These are phyloP conservation scores for Euphorbia peplus DNA, from an alignment of 345 rosid genomes.

Conservation along the genomic window DNA sequence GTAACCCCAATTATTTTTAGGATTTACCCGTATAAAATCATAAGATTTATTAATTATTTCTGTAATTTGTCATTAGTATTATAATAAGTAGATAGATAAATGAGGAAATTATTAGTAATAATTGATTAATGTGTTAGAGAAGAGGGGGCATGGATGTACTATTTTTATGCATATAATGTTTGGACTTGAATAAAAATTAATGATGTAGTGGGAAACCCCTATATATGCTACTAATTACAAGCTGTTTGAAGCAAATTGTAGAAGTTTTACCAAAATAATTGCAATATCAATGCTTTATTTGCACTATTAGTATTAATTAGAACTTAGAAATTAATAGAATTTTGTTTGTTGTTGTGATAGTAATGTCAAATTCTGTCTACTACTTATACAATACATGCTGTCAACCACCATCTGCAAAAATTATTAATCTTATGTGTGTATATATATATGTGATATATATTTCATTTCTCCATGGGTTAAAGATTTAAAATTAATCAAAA, in stretches of 20 bases:
- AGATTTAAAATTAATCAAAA: too few species aligned
- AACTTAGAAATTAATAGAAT: background rate
- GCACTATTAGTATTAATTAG: background rate
- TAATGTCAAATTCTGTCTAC: background rate
- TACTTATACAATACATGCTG: constrained; percentile 9
- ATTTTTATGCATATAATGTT: background rate
- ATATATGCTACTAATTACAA: background rate
- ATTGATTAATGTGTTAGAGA: background rate
- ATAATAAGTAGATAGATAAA: too few species aligned
- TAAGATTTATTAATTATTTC: too few species aligned
- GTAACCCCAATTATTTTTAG: too few species aligned
- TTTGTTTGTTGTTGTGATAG: background rate
- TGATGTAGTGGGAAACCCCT: background rate
- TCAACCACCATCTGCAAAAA: background rate
- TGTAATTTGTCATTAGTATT: too few species aligned
- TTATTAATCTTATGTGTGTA: too few species aligned
- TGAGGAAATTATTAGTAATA: background rate
- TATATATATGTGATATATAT: background rate
- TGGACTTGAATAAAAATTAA: background rate
- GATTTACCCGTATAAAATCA: too few species aligned
- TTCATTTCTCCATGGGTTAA: too few species aligned
- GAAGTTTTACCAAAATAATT: background rate
- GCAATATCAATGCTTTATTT: too few species aligned
- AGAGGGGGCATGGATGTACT: constrained; percentile 2
- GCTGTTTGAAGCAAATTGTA: background rate